Evolutionary conservation across 1,284 basidiomycete species (phyloP).

Genomic region (Pseudozyma tsukubaensis): DNA sequence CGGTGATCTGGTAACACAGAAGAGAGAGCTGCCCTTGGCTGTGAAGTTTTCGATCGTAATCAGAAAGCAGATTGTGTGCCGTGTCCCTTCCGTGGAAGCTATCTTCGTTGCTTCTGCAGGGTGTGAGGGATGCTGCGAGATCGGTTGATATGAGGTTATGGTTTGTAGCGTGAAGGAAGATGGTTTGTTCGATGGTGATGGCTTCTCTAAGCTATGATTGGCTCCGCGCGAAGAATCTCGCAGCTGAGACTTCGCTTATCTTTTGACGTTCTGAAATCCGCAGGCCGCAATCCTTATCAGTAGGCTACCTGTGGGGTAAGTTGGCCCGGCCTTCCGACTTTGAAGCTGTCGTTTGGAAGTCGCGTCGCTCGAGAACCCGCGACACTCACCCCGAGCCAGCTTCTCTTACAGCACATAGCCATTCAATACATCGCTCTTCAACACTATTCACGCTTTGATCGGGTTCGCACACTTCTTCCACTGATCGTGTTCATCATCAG

Average conservation of each 20-base stretch:
- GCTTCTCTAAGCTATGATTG: not conserved
- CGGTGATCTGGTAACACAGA: not conserved
- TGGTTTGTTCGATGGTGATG: not conserved
- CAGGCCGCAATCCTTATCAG: conserved; percentile 1
- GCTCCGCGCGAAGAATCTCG: not conserved
- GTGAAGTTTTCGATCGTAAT: no score
- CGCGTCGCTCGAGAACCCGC: no score
- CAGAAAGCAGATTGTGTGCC: no score
- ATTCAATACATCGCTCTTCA: no score
- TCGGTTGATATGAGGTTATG: not conserved
- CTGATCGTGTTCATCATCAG: no score
- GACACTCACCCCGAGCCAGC: no score
- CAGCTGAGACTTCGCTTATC: conserved; percentile 1
- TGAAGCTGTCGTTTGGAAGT: not conserved
- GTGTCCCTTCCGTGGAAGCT: no score
- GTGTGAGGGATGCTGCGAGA: not conserved
- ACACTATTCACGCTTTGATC: no score
- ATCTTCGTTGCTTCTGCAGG: no score
- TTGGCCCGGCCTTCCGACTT: not conserved
- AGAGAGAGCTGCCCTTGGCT: no score
- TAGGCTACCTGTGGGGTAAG: not conserved
- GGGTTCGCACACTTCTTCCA: no score
- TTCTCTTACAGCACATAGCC: no score
- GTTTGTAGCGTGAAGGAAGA: not conserved
- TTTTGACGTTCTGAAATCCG: not conserved